Evolutionary conservation across 495 filamentous ascomycete genomes (phyloP).

Genomic region (Penicillium pulvis): DNA sequence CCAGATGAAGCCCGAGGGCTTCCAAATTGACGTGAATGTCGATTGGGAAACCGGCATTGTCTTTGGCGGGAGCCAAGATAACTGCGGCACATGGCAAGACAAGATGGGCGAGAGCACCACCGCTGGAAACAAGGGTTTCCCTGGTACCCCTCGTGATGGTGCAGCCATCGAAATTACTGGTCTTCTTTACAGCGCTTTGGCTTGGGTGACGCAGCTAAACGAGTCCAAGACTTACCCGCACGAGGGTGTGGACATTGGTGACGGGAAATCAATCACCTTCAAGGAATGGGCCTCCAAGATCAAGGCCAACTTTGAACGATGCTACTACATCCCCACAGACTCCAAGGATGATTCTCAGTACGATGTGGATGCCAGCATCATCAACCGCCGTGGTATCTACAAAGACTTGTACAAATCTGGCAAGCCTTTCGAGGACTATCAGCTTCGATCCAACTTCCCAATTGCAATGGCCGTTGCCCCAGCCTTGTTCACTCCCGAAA

Average conservation of each 20-base stretch:
- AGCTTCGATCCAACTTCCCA: conserved; percentile 89
- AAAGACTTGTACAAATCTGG: conserved; percentile 93
- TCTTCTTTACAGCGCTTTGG: conserved; percentile 82
- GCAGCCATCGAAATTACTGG: conserved; percentile 95
- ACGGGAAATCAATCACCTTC: conserved; percentile 65
- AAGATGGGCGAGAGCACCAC: conserved; percentile 99
- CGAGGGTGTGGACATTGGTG: conserved; percentile 64
- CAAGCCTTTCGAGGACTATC: conserved; percentile 97
- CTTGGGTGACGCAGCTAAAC: conserved; percentile 72
- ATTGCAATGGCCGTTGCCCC: conserved; percentile 96
- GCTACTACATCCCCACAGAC: conserved; percentile 79
- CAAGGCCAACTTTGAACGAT: conserved; percentile 83
- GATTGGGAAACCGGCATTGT: conserved; percentile 94
- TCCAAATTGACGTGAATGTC: conserved; percentile 84
- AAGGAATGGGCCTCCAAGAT: conserved; percentile 79
- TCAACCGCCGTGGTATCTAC: conserved; percentile 94
- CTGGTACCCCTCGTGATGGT: conserved; percentile 93
- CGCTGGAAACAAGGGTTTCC: conserved; percentile 90
- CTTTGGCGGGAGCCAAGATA: conserved; percentile 89
- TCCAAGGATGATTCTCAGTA: conserved; percentile 69
- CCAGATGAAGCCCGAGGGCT: conserved; percentile 92
- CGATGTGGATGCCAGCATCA: conserved; percentile 73
- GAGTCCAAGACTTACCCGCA: conserved; percentile 68
- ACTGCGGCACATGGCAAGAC: conserved; percentile 99
- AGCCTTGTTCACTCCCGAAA: conserved; percentile 74